Evolutionary conservation across 2,329 filamentous ascomycete species (phyloP).

Genomic region (Cytospora piceae): DNA sequence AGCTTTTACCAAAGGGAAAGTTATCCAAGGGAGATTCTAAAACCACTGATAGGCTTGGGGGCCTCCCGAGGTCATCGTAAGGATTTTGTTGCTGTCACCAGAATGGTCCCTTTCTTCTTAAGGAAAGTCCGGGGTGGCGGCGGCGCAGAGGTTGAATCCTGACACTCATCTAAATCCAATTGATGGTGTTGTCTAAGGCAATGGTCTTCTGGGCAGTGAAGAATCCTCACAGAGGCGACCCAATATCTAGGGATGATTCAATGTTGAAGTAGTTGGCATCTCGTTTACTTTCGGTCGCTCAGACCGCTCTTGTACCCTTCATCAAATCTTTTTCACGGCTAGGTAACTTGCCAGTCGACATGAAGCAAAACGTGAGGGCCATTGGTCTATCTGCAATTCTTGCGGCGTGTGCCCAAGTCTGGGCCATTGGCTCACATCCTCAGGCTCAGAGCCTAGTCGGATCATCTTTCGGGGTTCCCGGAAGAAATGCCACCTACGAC

Average conservation of each 20-base stretch:
- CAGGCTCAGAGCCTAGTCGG: neutral
- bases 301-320: too few relatives aligned
- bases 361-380: neutral
- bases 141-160: neutral
- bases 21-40: too few relatives aligned
- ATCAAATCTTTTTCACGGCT: too few relatives aligned
- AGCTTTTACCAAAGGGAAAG: too few relatives aligned
- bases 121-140: neutral
- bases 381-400: neutral
- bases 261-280: too few relatives aligned
- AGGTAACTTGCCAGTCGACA: neutral
- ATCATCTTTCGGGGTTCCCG: conserved; percentile 20
- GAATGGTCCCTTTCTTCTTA: neutral
- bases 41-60: neutral
- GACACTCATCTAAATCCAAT: too few relatives aligned
- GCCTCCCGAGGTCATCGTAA: neutral
- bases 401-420: neutral
- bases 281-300: too few relatives aligned
- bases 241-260: too few relatives aligned
- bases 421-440: neutral
- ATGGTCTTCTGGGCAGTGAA: too few relatives aligned
- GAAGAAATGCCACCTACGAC: conserved; percentile 19
- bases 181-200: too few relatives aligned
- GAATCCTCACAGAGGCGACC: too few relatives aligned
- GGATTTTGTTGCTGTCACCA: neutral